phyloP scores from a whole-genome alignment of 2,329 filamentous ascomycete species.

The Diplodia corticola region DNA sequence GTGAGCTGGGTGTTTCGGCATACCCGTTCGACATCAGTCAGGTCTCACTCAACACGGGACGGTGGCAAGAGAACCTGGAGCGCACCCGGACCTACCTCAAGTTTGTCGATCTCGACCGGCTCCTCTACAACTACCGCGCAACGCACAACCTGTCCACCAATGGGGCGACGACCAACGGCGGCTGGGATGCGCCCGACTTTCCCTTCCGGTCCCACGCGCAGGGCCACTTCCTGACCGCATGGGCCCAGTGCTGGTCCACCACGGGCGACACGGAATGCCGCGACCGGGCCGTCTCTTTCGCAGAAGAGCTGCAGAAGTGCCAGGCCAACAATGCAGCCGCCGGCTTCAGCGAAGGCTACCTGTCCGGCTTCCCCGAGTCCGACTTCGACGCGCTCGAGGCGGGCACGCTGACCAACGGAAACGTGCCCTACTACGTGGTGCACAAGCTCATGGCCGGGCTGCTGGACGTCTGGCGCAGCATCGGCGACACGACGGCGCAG shows the following conservation, averaged over 20 bases:
- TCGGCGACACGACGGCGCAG: constrained; percentile 46
- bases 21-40: constrained; percentile 45
- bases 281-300: constrained; percentile 49
- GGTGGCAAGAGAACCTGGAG: constrained; percentile 49
- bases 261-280: constrained; percentile 47
- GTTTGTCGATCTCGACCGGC: constrained; percentile 47
- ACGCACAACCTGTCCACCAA: constrained; percentile 51
- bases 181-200: constrained; percentile 57
- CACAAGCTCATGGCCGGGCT: constrained; percentile 57
- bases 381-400: constrained; percentile 50
- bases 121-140: constrained; percentile 52
- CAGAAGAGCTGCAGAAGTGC: constrained; percentile 52
- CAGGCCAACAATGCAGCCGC: constrained; percentile 52
- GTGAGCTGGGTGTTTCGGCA: constrained; percentile 38
- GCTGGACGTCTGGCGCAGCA: constrained; percentile 51
- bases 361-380: constrained; percentile 56
- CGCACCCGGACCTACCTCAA: constrained; percentile 52
- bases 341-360: constrained; percentile 49
- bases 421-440: constrained; percentile 57
- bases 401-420: constrained; percentile 49
- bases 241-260: constrained; percentile 52
- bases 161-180: constrained; percentile 49
- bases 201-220: constrained; percentile 56
- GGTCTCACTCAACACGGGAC: constrained; percentile 42
- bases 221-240: constrained; percentile 54